A percentile compares a stretch with the other conserved stretches of the same genome.
phyloP scores from a whole-genome alignment of 495 filamentous ascomycete species.

The Diplogelasinospora grovesii region DNA sequence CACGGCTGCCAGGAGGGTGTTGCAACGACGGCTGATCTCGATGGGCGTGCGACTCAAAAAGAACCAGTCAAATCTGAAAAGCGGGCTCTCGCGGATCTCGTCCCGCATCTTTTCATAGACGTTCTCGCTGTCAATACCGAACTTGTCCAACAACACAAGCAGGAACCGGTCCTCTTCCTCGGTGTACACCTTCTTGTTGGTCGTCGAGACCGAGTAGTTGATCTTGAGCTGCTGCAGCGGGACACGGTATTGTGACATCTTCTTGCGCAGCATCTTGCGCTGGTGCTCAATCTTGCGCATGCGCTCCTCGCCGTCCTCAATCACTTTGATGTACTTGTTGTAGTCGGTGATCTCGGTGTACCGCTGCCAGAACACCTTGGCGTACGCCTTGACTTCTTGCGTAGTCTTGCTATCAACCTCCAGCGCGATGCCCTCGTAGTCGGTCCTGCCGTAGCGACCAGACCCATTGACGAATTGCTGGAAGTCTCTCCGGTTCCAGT shows the following conservation, averaged over 20 bases:
- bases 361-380: constrained; percentile 89
- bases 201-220: constrained; percentile 97
- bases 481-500: constrained; percentile 97
- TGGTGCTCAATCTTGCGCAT: constrained; percentile 84
- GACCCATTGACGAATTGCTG: constrained; percentile 95
- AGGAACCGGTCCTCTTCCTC: constrained; percentile 98
- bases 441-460: constrained; percentile 80
- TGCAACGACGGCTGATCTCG: constrained; percentile 87
- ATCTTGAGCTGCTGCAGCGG: constrained; percentile 96
- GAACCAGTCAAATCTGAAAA: constrained; percentile 99
- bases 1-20: constrained; percentile 88
- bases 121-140: constrained; percentile 78
- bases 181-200: constrained; percentile 99
- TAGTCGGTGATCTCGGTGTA: constrained; percentile 85
- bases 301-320: constrained; percentile 88
- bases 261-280: constrained; percentile 87
- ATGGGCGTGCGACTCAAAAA: constrained; percentile 90
- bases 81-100: constrained; percentile 85
- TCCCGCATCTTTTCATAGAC: constrained; percentile 83
- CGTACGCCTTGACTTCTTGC: constrained; percentile 80
- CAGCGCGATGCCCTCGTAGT: constrained; percentile 74
- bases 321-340: constrained; percentile 74
- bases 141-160: constrained; percentile 84
- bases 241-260: constrained; percentile 91
- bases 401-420: constrained; percentile 89